Conservation (phyloP, 768 basidiomycete genomes). For the Galerina marginata region DNA sequence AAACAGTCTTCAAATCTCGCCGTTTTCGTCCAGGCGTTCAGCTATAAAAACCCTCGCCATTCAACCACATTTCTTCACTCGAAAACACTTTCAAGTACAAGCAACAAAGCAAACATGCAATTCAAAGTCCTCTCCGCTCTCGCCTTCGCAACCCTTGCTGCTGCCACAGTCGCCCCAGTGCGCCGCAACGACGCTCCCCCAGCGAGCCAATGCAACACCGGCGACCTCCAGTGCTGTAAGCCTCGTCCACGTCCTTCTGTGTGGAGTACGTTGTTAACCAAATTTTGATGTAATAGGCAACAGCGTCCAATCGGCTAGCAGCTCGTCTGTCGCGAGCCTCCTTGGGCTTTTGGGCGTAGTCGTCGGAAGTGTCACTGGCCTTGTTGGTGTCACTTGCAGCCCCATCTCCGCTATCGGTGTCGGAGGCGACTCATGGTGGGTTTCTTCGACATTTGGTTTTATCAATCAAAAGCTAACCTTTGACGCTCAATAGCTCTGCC, state of each 20-base stretch:
- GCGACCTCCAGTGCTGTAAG: conserved; percentile 32
- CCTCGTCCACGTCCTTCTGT: not conserved
- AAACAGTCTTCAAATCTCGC: too few relatives aligned
- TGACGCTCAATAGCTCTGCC: conserved; percentile 11
- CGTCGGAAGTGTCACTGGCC: conserved; percentile 13
- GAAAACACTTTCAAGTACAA: conserved; percentile 1
- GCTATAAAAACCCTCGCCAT: conserved; percentile 2
- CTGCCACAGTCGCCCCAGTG: conserved; percentile 10
- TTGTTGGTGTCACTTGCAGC: conserved; percentile 25
- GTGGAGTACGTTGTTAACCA: not conserved
- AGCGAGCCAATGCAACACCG: conserved; percentile 28
- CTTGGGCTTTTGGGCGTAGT: conserved; percentile 26
- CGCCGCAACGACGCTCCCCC: conserved; percentile 3
- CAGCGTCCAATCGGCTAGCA: conserved; percentile 12
- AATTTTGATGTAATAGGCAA: conserved; percentile 11
- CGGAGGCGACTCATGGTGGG: conserved; percentile 20
- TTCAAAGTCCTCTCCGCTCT: conserved; percentile 13
- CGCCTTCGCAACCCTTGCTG: conserved; percentile 9
- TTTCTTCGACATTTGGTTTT: not conserved
- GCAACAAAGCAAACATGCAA: conserved; percentile 5
- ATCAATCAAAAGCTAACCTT: not conserved
- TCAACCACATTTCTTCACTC: not conserved
- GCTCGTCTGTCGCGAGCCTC: conserved; percentile 8
- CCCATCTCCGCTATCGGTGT: conserved; percentile 23
- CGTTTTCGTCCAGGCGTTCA: not conserved